phyloP scores from a whole-genome alignment of 352 stramenopile genomes.

The Phytophthora foliorum region DNA sequence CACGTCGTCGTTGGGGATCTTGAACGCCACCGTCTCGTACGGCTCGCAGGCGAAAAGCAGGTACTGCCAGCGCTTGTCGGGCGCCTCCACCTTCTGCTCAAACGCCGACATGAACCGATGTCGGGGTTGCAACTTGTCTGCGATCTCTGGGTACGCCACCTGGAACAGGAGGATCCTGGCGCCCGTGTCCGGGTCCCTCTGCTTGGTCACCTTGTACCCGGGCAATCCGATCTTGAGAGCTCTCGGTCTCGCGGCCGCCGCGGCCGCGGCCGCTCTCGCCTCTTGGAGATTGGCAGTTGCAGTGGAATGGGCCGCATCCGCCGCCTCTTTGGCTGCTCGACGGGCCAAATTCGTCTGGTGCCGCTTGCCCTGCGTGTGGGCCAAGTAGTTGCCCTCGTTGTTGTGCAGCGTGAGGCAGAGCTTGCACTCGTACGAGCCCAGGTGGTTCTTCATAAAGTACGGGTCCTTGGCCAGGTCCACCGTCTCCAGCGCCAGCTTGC shows the following conservation, averaged over 20 bases:
- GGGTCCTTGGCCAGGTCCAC: constrained; percentile 99
- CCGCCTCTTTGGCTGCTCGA: constrained; percentile 88
- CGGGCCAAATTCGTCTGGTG: constrained; percentile 98
- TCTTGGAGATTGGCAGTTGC: constrained; percentile 50
- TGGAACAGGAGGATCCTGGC: constrained; percentile 94
- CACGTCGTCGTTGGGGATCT: constrained; percentile 97
- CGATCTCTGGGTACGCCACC: constrained; percentile 97
- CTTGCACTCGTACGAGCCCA: constrained; percentile 99
- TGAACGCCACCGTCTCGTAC: constrained; percentile 99
- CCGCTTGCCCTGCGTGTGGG: constrained; percentile 99
- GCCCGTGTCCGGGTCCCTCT: constrained; percentile 83
- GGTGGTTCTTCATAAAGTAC: constrained; percentile 99
- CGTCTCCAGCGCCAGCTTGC: constrained; percentile 98
- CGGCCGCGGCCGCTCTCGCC: constrained; percentile 50
- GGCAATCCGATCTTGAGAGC: constrained; percentile 97
- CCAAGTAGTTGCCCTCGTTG: constrained; percentile 99
- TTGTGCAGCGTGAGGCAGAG: constrained; percentile 99
- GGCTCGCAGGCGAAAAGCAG: constrained; percentile 98
- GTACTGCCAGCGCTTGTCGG: constrained; percentile 97
- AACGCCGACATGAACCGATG: constrained; percentile 99
- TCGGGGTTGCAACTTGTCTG: constrained; percentile 93
- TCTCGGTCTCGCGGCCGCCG: constrained; percentile 51
- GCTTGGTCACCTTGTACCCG: constrained; percentile 98
- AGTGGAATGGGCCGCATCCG: constrained; percentile 62
- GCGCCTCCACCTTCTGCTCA: constrained; percentile 98